Evolutionary conservation across 257 asterid genomes (phyloP), one percentile per base, ranked within the genome.

Genomic region (Nyctanthes arbortristis): DNA sequence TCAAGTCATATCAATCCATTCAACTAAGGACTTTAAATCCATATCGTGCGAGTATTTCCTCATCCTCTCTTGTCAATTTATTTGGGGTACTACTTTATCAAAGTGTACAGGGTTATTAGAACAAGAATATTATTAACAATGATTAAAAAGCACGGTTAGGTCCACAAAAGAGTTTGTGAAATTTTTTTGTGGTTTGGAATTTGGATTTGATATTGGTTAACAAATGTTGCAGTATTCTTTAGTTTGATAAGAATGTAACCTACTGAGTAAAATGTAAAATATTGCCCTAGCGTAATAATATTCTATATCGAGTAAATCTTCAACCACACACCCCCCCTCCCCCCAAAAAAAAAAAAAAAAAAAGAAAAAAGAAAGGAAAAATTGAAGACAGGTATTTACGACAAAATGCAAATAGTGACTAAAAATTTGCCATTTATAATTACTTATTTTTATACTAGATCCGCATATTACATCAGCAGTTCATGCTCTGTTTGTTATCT

Each of bases 1-100:
- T 93, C 75, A 91, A 91, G 81, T 93, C 96, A 59, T 93, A 93
- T 79, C 99, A 93, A 64, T 86, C 97, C 81, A 93, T 93, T 79
- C 96, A 89, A 79, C 88, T 91, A 59, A 89, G 99, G 96, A 93
- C 97, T 37, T 84, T 93, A 75, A 93, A 93, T 80, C 96, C 99
- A 61, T 93, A 91, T 76, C 96, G 99, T 70, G 97, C 99, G 82
- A 87, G 99, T 93, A 91, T 72, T 74, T 64, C 77, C 77, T 79
- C 59, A 36, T 74, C 82, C 49, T 60, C 67, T 72, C 75, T 63
- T 35, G 22, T 13, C 2, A 12, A 39, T 67, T 67, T 10, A 66
- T 61, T 1, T 71, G 39, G n/a, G n/a, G 67, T 68, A 57, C 60
- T 35, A 57, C 72, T 47, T 45, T 68, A 34, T 68, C 66, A 16